phyloP scores from a whole-genome alignment of 306 rosid genomes.

The Betula pendula region DNA sequence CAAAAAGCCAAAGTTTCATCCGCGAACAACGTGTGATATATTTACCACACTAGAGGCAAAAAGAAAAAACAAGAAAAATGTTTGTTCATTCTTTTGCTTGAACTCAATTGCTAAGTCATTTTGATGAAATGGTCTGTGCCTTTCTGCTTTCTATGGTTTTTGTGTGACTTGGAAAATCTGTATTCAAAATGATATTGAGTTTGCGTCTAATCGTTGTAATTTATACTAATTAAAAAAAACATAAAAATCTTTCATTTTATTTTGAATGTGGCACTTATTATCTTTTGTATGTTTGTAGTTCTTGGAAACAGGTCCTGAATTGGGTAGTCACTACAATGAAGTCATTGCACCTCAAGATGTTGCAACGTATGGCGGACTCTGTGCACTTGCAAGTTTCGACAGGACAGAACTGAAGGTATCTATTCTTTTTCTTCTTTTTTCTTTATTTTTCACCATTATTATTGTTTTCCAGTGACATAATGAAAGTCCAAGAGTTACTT shows the following conservation, averaged over 20 bases:
- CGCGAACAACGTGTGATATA: too few relatives aligned
- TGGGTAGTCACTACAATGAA: conserved; percentile 79
- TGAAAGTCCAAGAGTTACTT: conserved; percentile 13
- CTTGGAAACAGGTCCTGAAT: conserved; percentile 78
- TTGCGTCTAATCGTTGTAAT: neutral
- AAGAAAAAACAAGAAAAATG: neutral
- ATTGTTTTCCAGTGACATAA: conserved; percentile 15
- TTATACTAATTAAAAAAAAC: neutral
- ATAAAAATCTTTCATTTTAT: neutral
- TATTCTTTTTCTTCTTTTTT: conserved; percentile 16
- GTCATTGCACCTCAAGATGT: conserved; percentile 97
- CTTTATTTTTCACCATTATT: conserved; percentile 7
- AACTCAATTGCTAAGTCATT: neutral
- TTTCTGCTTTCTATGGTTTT: neutral
- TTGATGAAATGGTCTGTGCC: neutral
- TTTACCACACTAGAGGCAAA: neutral
- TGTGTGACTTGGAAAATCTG: neutral
- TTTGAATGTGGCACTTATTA: conserved; percentile 19
- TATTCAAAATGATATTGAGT: neutral
- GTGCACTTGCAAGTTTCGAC: conserved; percentile 98
- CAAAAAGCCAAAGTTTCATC: too few relatives aligned
- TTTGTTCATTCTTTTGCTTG: neutral
- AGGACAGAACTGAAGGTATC: conserved; percentile 86
- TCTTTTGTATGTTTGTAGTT: conserved; percentile 54
- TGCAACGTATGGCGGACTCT: conserved; percentile 97